These are phyloP conservation scores for Gigaspora rosea DNA, from an alignment of 192 early-diverging fungal species.

Conservation along the genomic window DNA sequence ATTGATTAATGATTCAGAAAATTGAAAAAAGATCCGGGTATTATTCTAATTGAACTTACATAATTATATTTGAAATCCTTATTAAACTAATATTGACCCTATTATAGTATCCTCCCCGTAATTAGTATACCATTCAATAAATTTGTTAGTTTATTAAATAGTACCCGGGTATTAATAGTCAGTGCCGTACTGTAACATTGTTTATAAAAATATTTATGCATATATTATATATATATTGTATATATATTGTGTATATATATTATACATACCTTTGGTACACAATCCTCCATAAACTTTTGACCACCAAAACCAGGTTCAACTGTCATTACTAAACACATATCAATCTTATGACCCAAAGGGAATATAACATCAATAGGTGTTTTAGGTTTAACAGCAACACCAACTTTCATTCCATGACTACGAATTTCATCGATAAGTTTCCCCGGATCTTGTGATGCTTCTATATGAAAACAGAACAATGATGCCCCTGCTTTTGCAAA, in stretches of 20 bases:
- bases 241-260: no score
- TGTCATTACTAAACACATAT: conserved; percentile 95
- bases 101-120: no score
- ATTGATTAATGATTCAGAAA: no score
- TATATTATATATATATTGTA: neutral
- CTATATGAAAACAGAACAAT: conserved; percentile 91
- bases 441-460: conserved; percentile 75
- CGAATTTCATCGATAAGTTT: conserved; percentile 83
- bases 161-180: no score
- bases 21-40: no score
- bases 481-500: conserved; percentile 88
- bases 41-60: no score
- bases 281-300: conserved; percentile 88
- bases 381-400: conserved; percentile 88
- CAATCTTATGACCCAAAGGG: conserved; percentile 62
- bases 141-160: no score
- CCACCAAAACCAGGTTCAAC: conserved; percentile 98
- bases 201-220: neutral
- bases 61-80: no score
- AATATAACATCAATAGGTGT: conserved; percentile 70
- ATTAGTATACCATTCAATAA: no score
- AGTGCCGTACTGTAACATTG: no score
- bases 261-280: conserved; percentile 77
- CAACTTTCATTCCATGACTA: conserved; percentile 85
- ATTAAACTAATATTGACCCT: no score